Evolutionary conservation across 305 asterid species (phyloP).

Genomic region (Ilex paraguariensis): DNA sequence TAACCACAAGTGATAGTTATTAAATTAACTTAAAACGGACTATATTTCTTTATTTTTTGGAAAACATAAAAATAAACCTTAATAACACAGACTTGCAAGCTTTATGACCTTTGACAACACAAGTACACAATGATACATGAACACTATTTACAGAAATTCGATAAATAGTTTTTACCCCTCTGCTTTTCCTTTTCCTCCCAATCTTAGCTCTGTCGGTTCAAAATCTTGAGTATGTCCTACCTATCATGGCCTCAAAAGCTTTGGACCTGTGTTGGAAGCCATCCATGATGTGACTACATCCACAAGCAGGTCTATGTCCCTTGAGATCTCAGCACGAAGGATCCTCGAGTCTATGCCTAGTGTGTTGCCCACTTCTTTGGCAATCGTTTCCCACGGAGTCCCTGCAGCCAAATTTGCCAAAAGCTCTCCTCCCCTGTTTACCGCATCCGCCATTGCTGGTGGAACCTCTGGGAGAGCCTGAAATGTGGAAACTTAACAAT

Average conservation of each 20-base stretch:
- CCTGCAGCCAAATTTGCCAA: conserved; percentile 74
- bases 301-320: conserved; percentile 65
- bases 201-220: background rate
- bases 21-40: too few species aligned
- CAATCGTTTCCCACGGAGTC: conserved; percentile 90
- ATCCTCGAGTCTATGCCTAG: conserved; percentile 48
- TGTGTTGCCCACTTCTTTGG: conserved; percentile 68
- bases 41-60: too few species aligned
- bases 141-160: too few species aligned
- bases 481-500: conserved; percentile 4
- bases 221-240: background rate
- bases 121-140: too few species aligned
- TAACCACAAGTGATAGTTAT: too few species aligned
- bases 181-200: too few species aligned
- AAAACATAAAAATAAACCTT: too few species aligned
- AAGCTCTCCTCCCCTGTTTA: conserved; percentile 79
- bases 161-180: too few species aligned
- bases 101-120: too few species aligned
- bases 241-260: conserved; percentile 26
- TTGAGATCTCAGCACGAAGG: conserved; percentile 45
- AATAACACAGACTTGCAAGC: too few species aligned
- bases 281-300: conserved; percentile 67
- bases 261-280: conserved; percentile 50
- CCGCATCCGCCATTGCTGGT: conserved; percentile 93
- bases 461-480: conserved; percentile 89